Evolutionary conservation across 306 rosid species (phyloP), one percentile per base, ranked within the genome.

Genomic region (Pyrus communis): DNA sequence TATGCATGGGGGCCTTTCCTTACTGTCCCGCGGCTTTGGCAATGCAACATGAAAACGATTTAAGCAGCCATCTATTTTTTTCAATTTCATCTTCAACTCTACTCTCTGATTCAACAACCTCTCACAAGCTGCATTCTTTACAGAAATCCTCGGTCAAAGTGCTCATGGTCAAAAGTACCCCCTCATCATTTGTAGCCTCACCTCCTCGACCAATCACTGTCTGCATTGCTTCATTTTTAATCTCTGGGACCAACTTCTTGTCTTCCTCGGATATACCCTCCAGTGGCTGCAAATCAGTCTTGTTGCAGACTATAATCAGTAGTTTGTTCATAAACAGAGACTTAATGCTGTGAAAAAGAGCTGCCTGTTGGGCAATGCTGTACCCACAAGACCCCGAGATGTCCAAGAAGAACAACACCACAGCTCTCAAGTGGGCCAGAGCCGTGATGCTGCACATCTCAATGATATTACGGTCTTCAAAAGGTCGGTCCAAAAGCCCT

Each of bases 381-480:
- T 93, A 93, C 33, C 98, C 97, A 75, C 98, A 93, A 62, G 98
- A 91, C 75, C 96, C 98, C 0, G 98, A 93, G 35, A 93, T 80
- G 77, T 93, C 98, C 81, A 93, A 79, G 86, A 89, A 91, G 82
- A 91, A 93, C 93, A 93, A 71, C 42, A 91, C 91, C 2, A 96
- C 98, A 74, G 98, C 92, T 65, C 98, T 87, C 80, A 91, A 73
- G 87, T 93, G 98, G 11, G 97, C 97, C 27, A 93, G 83, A 64
- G 98, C 98, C 54, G 98, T 91, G 74, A 93, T 93, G 77, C 98
- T 88, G 81, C 97, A 88, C 98, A 93, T 93, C 89, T n/a, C n/a
- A n/a, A n/a, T n/a, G n/a, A n/a, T n/a, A n/a, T n/a, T n/a, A n/a
- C n/a, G n/a, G n/a, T n/a, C n/a, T n/a, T n/a, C n/a, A n/a, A n/a